Evolutionary conservation across 768 basidiomycete species (phyloP).

Genomic region (Lyophyllum decastes): DNA sequence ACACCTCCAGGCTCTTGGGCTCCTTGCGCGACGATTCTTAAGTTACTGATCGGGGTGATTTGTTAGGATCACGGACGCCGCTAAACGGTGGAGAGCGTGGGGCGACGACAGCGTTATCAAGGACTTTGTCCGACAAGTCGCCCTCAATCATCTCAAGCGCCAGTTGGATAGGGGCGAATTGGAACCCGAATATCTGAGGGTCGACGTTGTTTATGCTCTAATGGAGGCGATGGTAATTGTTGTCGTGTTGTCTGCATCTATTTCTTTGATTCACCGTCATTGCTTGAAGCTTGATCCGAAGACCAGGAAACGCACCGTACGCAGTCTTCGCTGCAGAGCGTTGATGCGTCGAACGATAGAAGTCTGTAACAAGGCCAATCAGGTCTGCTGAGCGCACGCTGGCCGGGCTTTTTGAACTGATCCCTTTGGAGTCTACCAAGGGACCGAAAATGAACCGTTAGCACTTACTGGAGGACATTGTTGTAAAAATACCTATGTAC

Average conservation of each 20-base stretch:
- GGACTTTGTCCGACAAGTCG: slow-evolving; percentile 18
- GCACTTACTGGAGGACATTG: too few relatives aligned
- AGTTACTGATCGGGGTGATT: background rate
- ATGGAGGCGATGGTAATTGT: slow-evolving; percentile 16
- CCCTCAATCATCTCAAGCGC: slow-evolving; percentile 17
- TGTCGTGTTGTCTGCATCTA: background rate
- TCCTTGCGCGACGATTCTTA: background rate
- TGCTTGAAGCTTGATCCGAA: slow-evolving; percentile 12
- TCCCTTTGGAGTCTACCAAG: background rate
- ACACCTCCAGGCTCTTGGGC: background rate
- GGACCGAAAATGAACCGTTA: background rate
- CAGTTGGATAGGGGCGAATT: slow-evolving; percentile 13
- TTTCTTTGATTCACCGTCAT: background rate
- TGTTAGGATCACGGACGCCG: slow-evolving; percentile 15
- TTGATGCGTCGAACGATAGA: slow-evolving; percentile 13
- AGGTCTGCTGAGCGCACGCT: background rate
- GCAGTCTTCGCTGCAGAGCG: slow-evolving; percentile 21
- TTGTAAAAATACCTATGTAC: too few relatives aligned
- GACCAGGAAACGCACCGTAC: slow-evolving; percentile 19
- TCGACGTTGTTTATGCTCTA: slow-evolving; percentile 15
- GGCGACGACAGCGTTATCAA: slow-evolving; percentile 15
- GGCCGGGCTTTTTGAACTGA: background rate
- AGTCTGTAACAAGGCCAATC: slow-evolving; percentile 1
- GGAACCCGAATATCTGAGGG: slow-evolving; percentile 13
- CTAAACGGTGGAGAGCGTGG: slow-evolving; percentile 15